A percentile compares a stretch with the other conserved stretches of the same genome.
These are phyloP conservation scores for Albizia julibrissin DNA, from an alignment of 306 rosid genomes.

Conservation along the genomic window DNA sequence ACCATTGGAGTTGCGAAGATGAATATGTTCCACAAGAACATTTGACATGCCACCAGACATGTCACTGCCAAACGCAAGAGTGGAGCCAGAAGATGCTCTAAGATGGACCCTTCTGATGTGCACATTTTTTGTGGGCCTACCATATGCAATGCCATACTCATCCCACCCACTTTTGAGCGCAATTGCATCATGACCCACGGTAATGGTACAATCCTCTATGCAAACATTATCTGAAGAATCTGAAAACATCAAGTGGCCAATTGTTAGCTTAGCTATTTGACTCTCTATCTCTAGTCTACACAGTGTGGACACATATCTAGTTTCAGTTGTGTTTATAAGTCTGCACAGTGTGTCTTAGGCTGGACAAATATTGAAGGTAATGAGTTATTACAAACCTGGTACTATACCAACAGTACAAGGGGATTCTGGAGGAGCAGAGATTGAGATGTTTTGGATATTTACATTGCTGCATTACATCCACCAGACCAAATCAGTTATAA, in stretches of 20 bases:
- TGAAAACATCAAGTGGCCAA: constrained; percentile 48
- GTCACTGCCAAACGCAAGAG: constrained; percentile 90
- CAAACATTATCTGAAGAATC: constrained; percentile 92
- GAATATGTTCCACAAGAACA: constrained; percentile 71
- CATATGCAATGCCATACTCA: constrained; percentile 85
- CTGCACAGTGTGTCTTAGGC: no score
- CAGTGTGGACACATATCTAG: background rate
- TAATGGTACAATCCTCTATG: constrained; percentile 78
- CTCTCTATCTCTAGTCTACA: background rate
- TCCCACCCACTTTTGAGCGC: constrained; percentile 99
- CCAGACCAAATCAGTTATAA: constrained; percentile 16
- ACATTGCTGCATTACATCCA: constrained; percentile 72
- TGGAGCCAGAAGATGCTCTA: constrained; percentile 72
- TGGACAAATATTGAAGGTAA: constrained; percentile 4
- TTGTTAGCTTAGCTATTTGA: constrained; percentile 25
- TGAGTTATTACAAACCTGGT: constrained; percentile 68
- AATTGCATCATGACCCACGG: constrained; percentile 82
- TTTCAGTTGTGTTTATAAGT: background rate
- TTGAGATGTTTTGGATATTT: constrained; percentile 75
- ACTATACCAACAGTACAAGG: constrained; percentile 86
- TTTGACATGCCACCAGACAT: constrained; percentile 95
- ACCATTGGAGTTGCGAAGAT: constrained; percentile 58
- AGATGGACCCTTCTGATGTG: constrained; percentile 82
- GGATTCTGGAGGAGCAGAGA: constrained; percentile 75
- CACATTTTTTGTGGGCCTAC: constrained; percentile 76